Base-by-base conservation (phyloP, 331 rosid species). In the Saraca asoca region DNA sequence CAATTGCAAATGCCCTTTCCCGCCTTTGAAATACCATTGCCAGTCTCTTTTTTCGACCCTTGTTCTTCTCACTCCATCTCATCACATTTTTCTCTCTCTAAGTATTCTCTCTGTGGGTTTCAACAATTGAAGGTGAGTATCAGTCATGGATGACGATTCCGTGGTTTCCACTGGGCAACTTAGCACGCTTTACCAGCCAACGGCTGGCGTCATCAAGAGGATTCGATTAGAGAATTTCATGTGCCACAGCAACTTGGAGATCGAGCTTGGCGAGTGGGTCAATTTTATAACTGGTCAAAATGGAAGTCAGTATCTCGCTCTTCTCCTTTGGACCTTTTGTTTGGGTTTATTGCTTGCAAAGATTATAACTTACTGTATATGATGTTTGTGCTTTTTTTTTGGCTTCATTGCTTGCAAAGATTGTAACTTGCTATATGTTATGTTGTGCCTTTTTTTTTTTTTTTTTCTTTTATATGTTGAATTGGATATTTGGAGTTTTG, bases 271-370 rank as follows among this genome's bases (percentile, higher is more conserved):
- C 37, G 90, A 78, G 12, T 77, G 80, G 77, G 84, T 90, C 20
- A 93, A 90, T 66, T 85, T 93, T 85, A 77, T 93, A 51, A 90
- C 94, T 5, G 98, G 98, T 18, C 98, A 90, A 73, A 93, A 93
- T 48, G 98, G 98, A 81, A 93, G 98, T 90, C 34, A 62, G 95
- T 71, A 0, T 0, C 14, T 69, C 45, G 41, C 0, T 20, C 0
- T 2, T 1, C 13, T 49, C n/a, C 11, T 42, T 16, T 10, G 8
- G 0, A 18, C 5, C 1, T 12, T 8, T 0, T 7, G 7, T 14
- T 49, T 42, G 2, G 54, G 54, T n/a, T 5, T 65, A 9, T 10
- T 5, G 17, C 12, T 14, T 24, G 31, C 31, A 1, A 3, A 24
- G 31, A 3, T 24, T 24, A 3, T 3, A 24, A 24, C 31, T 3